phyloP scores from a whole-genome alignment of 176 grass and related monocot genomes.

The Eragrostis nindensis region DNA sequence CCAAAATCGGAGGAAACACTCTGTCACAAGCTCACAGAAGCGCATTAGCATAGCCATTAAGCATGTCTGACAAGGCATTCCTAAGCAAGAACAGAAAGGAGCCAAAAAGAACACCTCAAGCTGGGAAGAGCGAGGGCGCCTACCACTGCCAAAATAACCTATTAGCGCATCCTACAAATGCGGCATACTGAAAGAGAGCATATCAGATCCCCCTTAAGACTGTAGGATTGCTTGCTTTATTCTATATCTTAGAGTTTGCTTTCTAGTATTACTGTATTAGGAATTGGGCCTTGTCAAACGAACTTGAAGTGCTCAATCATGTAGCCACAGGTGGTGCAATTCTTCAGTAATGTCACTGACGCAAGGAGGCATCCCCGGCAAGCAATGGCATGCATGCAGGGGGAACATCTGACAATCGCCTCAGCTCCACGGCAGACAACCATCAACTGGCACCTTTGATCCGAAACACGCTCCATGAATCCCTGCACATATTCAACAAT shows the following conservation, averaged over 20 bases:
- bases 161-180: slow-evolving; percentile 40
- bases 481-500: slow-evolving; percentile 39
- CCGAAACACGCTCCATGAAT: background rate
- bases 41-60: slow-evolving; percentile 9
- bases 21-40: slow-evolving; percentile 53
- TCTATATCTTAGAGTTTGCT: slow-evolving; percentile 37
- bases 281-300: slow-evolving; percentile 34
- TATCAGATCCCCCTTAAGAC: slow-evolving; percentile 46
- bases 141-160: slow-evolving; percentile 22
- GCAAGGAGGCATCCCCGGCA: slow-evolving; percentile 62
- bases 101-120: slow-evolving; percentile 46
- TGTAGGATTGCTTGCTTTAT: slow-evolving; percentile 46
- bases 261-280: slow-evolving; percentile 27
- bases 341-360: slow-evolving; percentile 51
- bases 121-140: slow-evolving; percentile 24
- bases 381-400: slow-evolving; percentile 56
- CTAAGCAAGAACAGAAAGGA: slow-evolving; percentile 27
- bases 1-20: slow-evolving; percentile 30
- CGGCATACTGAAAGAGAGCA: slow-evolving; percentile 44
- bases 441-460: slow-evolving; percentile 59
- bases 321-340: slow-evolving; percentile 52
- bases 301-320: slow-evolving; percentile 58
- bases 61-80: slow-evolving; percentile 17
- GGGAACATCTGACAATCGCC: slow-evolving; percentile 55
- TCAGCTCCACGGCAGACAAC: slow-evolving; percentile 58